phyloP scores from a whole-genome alignment of 1,284 basidiomycete genomes.

The Cryptococcus hybrid region DNA sequence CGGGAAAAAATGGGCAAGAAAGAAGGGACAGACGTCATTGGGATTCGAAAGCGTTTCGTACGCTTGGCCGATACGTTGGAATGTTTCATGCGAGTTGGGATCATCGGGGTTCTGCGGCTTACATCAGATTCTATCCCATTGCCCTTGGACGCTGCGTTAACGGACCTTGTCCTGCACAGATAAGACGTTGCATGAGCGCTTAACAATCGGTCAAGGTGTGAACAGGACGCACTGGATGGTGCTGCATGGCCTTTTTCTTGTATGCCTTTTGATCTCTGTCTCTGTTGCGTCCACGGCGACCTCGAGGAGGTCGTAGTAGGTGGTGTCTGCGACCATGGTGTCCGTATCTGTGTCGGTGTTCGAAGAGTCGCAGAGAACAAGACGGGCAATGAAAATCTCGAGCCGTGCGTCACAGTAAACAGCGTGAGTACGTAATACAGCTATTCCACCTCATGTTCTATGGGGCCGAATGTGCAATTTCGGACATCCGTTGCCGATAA shows the following conservation, averaged over 20 bases:
- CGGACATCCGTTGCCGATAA: background rate
- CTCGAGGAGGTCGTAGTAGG: conserved; percentile 71
- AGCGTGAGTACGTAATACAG: background rate
- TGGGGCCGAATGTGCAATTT: too few relatives aligned
- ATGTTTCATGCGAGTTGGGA: conserved; percentile 64
- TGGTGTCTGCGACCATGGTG: conserved; percentile 42
- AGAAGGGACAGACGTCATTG: conserved; percentile 48
- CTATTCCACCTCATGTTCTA: background rate
- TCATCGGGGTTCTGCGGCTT: conserved; percentile 46
- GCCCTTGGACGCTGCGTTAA: background rate
- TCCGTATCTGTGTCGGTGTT: background rate
- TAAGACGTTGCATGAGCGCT: background rate
- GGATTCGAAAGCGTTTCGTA: conserved; percentile 84
- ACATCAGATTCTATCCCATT: background rate
- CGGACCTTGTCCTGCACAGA: conserved; percentile 53
- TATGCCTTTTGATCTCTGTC: conserved; percentile 88
- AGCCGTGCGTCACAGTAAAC: background rate
- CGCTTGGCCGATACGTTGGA: conserved; percentile 86
- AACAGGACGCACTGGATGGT: conserved; percentile 70
- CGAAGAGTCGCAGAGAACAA: background rate
- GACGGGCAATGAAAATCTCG: background rate
- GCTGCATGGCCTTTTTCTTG: conserved; percentile 84
- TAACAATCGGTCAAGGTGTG: background rate
- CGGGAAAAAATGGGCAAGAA: background rate
- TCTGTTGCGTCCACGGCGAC: conserved; percentile 66